Conservation (phyloP, 208 protist species). For the Polymyxa betae region DNA sequence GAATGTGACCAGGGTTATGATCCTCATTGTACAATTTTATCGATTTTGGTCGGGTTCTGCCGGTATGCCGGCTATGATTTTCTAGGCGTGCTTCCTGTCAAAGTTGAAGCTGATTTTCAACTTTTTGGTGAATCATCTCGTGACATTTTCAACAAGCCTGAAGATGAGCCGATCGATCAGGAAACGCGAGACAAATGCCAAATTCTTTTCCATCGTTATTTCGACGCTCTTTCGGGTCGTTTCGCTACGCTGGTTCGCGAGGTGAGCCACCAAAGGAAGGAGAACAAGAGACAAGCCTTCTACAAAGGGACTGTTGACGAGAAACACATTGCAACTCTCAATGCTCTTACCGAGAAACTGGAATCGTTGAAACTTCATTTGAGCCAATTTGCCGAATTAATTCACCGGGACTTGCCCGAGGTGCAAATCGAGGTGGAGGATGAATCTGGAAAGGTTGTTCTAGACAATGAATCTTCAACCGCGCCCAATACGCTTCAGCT, state of each 20-base stretch:
- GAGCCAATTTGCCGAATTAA: background rate
- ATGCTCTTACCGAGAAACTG: background rate
- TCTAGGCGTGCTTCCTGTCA: background rate
- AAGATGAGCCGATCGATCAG: background rate
- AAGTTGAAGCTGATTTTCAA: slow-evolving; percentile 14
- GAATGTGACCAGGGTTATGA: background rate
- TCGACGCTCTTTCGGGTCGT: background rate
- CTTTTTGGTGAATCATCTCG: background rate
- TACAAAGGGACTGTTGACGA: slow-evolving; percentile 42
- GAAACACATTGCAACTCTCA: background rate
- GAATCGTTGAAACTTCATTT: slow-evolving; percentile 4
- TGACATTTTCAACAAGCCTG: background rate
- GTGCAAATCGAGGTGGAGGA: background rate
- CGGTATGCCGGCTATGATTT: slow-evolving; percentile 37
- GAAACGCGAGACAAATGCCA: background rate
- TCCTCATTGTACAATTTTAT: slow-evolving; percentile 45
- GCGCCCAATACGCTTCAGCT: background rate
- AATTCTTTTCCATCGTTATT: slow-evolving; percentile 24
- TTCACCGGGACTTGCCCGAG: background rate
- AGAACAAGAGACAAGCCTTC: background rate
- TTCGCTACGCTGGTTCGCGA: background rate
- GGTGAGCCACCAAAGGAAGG: background rate
- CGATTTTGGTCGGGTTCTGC: slow-evolving; percentile 49
- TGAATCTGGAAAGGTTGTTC: background rate
- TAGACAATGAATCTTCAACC: background rate